These are phyloP conservation scores for Colletotrichum phormii DNA, from an alignment of 2,329 filamentous ascomycete genomes.

Conservation along the genomic window DNA sequence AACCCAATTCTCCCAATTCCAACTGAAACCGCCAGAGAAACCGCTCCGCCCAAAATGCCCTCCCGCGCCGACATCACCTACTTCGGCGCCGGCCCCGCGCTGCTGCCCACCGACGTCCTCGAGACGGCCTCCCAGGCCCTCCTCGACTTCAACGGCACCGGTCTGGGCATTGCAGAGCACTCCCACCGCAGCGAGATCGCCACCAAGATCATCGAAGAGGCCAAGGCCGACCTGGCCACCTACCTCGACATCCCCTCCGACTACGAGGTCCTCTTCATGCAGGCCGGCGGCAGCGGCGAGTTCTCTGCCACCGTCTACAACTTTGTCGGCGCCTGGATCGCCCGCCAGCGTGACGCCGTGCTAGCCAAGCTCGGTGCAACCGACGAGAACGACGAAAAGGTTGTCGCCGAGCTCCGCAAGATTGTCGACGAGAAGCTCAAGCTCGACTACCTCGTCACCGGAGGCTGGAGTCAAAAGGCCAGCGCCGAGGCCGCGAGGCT, in stretches of 20 bases:
- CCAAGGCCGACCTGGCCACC: conserved; percentile 78
- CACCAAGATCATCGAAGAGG: conserved; percentile 80
- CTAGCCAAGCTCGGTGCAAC: conserved; percentile 62
- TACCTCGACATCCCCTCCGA: conserved; percentile 86
- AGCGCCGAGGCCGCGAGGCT: conserved; percentile 84
- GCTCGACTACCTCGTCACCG: conserved; percentile 91
- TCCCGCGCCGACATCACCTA: conserved; percentile 81
- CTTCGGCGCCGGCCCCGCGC: conserved; percentile 92
- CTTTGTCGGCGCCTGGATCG: conserved; percentile 85
- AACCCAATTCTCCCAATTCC: background rate
- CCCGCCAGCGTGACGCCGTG: conserved; percentile 71
- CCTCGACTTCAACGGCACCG: conserved; percentile 83
- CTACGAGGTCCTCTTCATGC: conserved; percentile 91
- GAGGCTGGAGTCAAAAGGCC: conserved; percentile 89
- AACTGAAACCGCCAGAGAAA: background rate
- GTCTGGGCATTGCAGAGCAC: conserved; percentile 88
- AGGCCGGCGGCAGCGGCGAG: conserved; percentile 86
- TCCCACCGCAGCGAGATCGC: conserved; percentile 88
- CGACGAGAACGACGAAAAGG: conserved; percentile 58
- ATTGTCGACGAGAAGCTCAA: conserved; percentile 78
- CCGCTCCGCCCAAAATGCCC: conserved; percentile 66
- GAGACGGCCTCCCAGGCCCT: conserved; percentile 81
- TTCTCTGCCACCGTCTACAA: conserved; percentile 90
- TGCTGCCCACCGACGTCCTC: conserved; percentile 84
- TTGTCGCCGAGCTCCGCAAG: conserved; percentile 70